Evolutionary conservation across 768 basidiomycete species (phyloP).

Genomic region (Sistotremastrum suecicum): DNA sequence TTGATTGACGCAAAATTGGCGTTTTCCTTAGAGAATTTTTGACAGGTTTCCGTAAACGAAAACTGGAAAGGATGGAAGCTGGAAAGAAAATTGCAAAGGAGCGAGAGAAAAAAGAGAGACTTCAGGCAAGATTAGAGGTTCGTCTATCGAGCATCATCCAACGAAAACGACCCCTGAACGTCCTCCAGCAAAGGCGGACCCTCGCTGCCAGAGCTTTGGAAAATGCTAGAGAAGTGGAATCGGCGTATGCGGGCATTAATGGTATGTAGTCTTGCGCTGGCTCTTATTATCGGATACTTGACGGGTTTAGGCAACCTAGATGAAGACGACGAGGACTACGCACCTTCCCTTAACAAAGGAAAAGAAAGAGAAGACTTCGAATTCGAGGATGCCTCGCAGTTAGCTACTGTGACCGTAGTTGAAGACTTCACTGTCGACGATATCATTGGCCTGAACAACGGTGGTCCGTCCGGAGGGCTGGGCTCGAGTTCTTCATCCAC

Average conservation of each 20-base stretch:
- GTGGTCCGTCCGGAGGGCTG: too few species aligned
- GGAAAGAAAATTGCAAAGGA: conserved; percentile 60
- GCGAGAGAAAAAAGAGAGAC: conserved; percentile 60
- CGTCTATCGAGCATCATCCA: conserved; percentile 9
- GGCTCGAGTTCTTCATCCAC: too few species aligned
- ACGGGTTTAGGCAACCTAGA: conserved; percentile 17
- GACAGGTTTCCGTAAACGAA: conserved; percentile 89
- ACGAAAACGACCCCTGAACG: neutral
- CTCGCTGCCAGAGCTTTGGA: conserved; percentile 63
- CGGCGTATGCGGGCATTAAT: conserved; percentile 39
- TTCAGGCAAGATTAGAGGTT: conserved; percentile 70
- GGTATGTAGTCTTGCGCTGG: neutral
- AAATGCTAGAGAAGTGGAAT: conserved; percentile 69
- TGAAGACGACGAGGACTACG: conserved; percentile 31
- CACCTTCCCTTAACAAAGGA: conserved; percentile 24
- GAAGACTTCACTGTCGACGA: conserved; percentile 48
- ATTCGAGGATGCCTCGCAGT: conserved; percentile 71
- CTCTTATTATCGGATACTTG: conserved; percentile 8
- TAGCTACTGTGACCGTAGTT: conserved; percentile 82
- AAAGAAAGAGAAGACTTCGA: conserved; percentile 41
- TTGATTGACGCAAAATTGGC: neutral
- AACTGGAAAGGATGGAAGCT: conserved; percentile 69
- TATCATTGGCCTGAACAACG: too few species aligned
- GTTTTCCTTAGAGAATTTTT: conserved; percentile 61
- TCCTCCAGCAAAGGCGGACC: conserved; percentile 53